These are phyloP conservation scores for Tetradesmus lagerheimii DNA, from an alignment of 139 green algal genomes.

Conservation along the genomic window DNA sequence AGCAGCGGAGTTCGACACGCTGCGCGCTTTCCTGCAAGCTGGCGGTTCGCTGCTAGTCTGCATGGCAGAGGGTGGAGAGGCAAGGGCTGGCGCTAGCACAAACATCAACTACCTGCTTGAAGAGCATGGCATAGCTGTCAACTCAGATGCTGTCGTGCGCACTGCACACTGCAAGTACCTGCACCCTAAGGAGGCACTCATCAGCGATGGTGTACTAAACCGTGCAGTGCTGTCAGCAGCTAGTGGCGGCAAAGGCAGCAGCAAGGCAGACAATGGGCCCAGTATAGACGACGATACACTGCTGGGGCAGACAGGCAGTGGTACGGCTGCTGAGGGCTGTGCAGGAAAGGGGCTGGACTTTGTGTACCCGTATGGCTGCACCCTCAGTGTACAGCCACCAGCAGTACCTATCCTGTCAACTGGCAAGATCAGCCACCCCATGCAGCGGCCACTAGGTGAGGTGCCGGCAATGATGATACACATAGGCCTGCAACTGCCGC, in stretches of 20 bases:
- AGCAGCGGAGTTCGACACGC: slow-evolving; percentile 68
- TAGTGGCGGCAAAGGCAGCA: background rate
- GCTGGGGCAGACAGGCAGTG: background rate
- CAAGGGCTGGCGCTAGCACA: slow-evolving; percentile 72
- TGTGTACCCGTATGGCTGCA: slow-evolving; percentile 85
- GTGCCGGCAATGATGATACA: background rate
- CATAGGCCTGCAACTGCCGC: background rate
- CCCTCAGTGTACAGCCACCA: slow-evolving; percentile 77
- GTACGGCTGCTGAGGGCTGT: background rate
- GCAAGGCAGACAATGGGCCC: background rate
- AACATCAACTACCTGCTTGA: slow-evolving; percentile 91
- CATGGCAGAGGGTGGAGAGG: slow-evolving; percentile 76
- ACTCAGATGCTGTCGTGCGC: slow-evolving; percentile 80
- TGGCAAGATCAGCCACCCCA: slow-evolving; percentile 84
- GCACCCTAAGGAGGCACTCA: slow-evolving; percentile 89
- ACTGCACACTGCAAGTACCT: slow-evolving; percentile 84
- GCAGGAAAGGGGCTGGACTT: slow-evolving; percentile 65
- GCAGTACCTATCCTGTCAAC: slow-evolving; percentile 82
- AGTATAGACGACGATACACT: background rate
- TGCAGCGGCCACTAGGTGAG: slow-evolving; percentile 75
- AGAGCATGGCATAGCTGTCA: slow-evolving; percentile 82
- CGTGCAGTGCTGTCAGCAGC: slow-evolving; percentile 66
- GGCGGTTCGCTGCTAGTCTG: slow-evolving; percentile 80
- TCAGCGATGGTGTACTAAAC: slow-evolving; percentile 88
- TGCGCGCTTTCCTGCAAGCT: slow-evolving; percentile 70